Conservation (phyloP, 2,329 filamentous ascomycete genomes). For the Graphilbum fragrans region DNA sequence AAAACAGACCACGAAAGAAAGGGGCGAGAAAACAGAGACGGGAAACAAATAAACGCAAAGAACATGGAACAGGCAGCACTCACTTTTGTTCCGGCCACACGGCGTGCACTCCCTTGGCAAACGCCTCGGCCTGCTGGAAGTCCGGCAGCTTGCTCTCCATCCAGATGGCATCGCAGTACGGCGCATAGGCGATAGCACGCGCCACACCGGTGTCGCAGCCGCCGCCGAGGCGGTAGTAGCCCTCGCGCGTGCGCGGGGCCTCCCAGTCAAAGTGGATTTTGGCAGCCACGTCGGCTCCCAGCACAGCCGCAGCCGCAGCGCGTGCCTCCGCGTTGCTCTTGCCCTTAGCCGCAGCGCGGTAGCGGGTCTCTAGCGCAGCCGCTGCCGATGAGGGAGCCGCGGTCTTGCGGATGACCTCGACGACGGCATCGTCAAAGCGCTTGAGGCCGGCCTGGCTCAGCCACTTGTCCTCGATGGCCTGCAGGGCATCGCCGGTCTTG, state of each 20-base stretch:
- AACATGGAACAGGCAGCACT: slow-evolving; percentile 19
- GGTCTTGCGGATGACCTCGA: slow-evolving; percentile 52
- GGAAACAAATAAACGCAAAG: slow-evolving; percentile 1
- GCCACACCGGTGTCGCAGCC: slow-evolving; percentile 87
- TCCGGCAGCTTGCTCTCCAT: slow-evolving; percentile 98
- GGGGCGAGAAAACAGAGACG: neutral
- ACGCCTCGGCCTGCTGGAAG: slow-evolving; percentile 81
- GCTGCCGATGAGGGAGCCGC: slow-evolving; percentile 38
- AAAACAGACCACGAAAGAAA: neutral
- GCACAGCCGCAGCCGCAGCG: slow-evolving; percentile 63
- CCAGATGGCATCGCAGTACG: slow-evolving; percentile 94
- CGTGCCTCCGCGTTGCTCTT: slow-evolving; percentile 79
- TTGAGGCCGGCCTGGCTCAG: slow-evolving; percentile 64
- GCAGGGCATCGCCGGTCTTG: slow-evolving; percentile 68
- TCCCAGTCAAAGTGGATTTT: slow-evolving; percentile 96
- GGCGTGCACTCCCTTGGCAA: slow-evolving; percentile 84
- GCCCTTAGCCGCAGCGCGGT: slow-evolving; percentile 57
- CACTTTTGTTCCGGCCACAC: slow-evolving; percentile 95
- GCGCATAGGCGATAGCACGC: slow-evolving; percentile 81
- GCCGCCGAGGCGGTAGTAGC: slow-evolving; percentile 86
- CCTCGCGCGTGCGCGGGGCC: slow-evolving; percentile 80
- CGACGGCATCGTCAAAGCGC: slow-evolving; percentile 83
- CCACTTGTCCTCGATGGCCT: slow-evolving; percentile 90
- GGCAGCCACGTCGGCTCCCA: slow-evolving; percentile 55
- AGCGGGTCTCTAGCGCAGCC: slow-evolving; percentile 49